Evolutionary conservation across 73 alveolate species (phyloP).

Genomic region (Stentor coeruleus): DNA sequence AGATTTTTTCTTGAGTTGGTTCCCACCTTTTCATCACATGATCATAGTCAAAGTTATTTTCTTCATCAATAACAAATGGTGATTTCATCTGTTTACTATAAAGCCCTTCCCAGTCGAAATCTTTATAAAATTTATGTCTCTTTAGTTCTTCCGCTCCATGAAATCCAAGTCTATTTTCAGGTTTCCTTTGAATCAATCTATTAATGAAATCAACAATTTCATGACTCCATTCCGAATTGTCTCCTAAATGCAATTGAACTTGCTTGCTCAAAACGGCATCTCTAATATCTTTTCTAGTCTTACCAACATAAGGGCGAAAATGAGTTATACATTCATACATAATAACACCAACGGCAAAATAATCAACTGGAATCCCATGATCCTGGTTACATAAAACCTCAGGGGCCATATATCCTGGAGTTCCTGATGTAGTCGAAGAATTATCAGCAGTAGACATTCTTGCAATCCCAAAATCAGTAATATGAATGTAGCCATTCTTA

Average conservation of each 20-base stretch:
- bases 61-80: slow-evolving; percentile 62
- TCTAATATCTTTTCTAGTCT: neutral
- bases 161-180: slow-evolving; percentile 57
- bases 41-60: neutral
- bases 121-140: slow-evolving; percentile 59
- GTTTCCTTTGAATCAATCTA: slow-evolving; percentile 32
- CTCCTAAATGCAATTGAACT: slow-evolving; percentile 82
- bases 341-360: slow-evolving; percentile 2
- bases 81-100: slow-evolving; percentile 69
- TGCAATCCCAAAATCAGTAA: slow-evolving; percentile 52
- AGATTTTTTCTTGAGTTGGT: neutral
- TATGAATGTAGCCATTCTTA: neutral
- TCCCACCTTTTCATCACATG: neutral
- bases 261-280: slow-evolving; percentile 33
- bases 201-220: slow-evolving; percentile 94
- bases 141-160: slow-evolving; percentile 61
- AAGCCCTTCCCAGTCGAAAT: slow-evolving; percentile 80
- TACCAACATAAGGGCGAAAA: slow-evolving; percentile 19
- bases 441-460: neutral
- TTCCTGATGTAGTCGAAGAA: slow-evolving; percentile 34
- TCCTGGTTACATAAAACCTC: slow-evolving; percentile 15
- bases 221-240: slow-evolving; percentile 94
- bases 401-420: slow-evolving; percentile 46
- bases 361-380: neutral
- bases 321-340: neutral